Base-by-base conservation (phyloP, 306 rosid genomes). In the Astragalus membranaceus region DNA sequence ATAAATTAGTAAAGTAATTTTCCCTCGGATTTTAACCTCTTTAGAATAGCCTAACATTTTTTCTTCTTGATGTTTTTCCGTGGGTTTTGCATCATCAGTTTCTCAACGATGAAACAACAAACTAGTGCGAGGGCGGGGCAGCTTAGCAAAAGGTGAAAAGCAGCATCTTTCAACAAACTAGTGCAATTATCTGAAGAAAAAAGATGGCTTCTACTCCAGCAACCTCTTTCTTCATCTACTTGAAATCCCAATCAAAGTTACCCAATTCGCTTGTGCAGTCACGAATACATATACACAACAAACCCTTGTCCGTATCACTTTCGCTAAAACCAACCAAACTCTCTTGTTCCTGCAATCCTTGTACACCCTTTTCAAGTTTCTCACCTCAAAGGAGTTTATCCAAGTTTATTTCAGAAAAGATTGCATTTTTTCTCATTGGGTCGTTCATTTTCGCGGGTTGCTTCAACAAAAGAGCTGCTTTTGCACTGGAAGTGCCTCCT, bases 341-440 rank as follows among this genome's bases (percentile, higher is more conserved):
- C 30, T 46, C 1, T 58, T 35, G 57, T 58, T 63, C 78, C 58
- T 33, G 11, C 64, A 46, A 29, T 70, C 79, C 79, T 44, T 13
- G 53, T 20, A 7, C 69, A 44, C 78, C 85, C 67, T 62, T 41
- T 2, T 71, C 80, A 56, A 64, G 48, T 13, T 41, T 26, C 23
- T 23, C 78, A 17, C 55, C 74, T 15, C 72, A 53, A 67, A 79
- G 41, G 14, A 17, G 48, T 54, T 12, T 84, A 0, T 60, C 73
- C 49, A 73, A 69, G 7, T 17, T 77, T 51, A 42, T 85, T 20
- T 49, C 77, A 10, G 75, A 70, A 48, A 90, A 78, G 67, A 30
- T 87, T 0, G 81, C 83, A 69, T 76, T 82, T 74, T 82, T 90
- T 43, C 78, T 90, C n/a, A 14, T 88, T 26, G 96, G 91, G 81